These are phyloP conservation scores for Quercus berberidifolia DNA, from an alignment of 306 rosid genomes.

Conservation along the genomic window DNA sequence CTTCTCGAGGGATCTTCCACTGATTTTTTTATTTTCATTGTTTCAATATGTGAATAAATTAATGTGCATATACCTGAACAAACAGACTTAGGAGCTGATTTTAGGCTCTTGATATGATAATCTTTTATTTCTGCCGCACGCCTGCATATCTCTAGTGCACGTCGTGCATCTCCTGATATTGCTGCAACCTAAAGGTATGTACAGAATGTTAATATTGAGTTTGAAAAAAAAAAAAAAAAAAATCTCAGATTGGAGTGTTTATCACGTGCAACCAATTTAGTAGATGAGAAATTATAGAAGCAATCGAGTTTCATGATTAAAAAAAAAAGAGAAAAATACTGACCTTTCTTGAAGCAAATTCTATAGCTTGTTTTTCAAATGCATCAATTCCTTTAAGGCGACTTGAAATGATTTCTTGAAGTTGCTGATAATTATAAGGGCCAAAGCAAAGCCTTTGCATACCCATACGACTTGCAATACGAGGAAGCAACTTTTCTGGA, in stretches of 20 bases:
- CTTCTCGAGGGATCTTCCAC: neutral
- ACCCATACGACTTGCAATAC: slow-evolving; percentile 98
- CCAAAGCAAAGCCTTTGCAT: slow-evolving; percentile 95
- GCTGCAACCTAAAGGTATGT: slow-evolving; percentile 76
- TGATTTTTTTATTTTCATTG: neutral
- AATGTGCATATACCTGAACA: slow-evolving; percentile 44
- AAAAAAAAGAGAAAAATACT: slow-evolving; percentile 14
- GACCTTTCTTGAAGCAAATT: slow-evolving; percentile 89
- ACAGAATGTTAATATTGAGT: slow-evolving; percentile 18
- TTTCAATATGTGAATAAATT: neutral
- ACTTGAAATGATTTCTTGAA: slow-evolving; percentile 85
- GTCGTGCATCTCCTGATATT: slow-evolving; percentile 95
- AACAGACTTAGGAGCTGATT: slow-evolving; percentile 33
- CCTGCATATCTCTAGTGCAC: slow-evolving; percentile 91
- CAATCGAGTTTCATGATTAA: slow-evolving; percentile 11
- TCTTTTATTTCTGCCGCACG: slow-evolving; percentile 94
- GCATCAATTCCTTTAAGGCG: slow-evolving; percentile 85
- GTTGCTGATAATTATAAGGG: slow-evolving; percentile 88
- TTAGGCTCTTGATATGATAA: slow-evolving; percentile 52
- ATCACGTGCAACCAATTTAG: neutral
- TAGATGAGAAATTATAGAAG: slow-evolving; percentile 3
- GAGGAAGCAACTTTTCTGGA: slow-evolving; percentile 98
- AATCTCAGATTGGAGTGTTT: neutral
- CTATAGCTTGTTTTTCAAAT: slow-evolving; percentile 80
- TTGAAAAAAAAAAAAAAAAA: neutral